Base-by-base conservation (phyloP, 805 yeast genomes). In the Wilhelminamyces savonicus region DNA sequence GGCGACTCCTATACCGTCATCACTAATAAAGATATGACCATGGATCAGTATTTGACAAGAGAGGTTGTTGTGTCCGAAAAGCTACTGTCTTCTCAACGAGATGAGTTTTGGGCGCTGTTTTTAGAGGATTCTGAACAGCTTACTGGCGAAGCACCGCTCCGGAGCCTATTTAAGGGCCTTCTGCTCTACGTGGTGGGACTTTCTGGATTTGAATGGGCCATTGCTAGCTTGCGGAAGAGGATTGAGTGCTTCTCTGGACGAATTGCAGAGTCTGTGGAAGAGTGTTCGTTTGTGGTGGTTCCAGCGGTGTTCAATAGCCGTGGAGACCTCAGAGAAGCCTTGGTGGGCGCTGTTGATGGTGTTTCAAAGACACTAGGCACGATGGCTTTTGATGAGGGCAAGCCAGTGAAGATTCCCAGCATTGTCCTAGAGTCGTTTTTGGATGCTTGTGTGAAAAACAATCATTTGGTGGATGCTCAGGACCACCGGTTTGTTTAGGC, bases 1-100 rank as follows among this genome's bases (percentile, higher is more conserved):
- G 88, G 87, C 0, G 85, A 81, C 47, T 77, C 92, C 36, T 74
- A 59, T 37, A 54, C 53, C 1, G 50, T 69, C 3, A 48, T 54
- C 7, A 40, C 61, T 13, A 17, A 13, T 16, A 22, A 22, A 23
- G 10, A 16, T 7, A 16, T 20, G 29, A 28, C 6, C 11, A 31
- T 0, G 32, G 33, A 28, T n/a, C n/a, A n/a, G n/a, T n/a, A n/a
- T n/a, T n/a, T n/a, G n/a, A n/a, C n/a, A n/a, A n/a, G n/a, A n/a
- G n/a, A n/a, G n/a, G n/a, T n/a, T n/a, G n/a, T n/a, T n/a, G n/a
- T n/a, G n/a, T n/a, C n/a, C n/a, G n/a, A n/a, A n/a, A n/a, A n/a
- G n/a, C n/a, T n/a, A n/a, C n/a, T n/a, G n/a, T n/a, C n/a, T n/a
- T 10, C 19, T 35, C 16, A 18, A 23, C 13, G 18, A 19, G 16